Conservation (phyloP, 164 flowering plant species). For the Magnolia officinalis region DNA sequence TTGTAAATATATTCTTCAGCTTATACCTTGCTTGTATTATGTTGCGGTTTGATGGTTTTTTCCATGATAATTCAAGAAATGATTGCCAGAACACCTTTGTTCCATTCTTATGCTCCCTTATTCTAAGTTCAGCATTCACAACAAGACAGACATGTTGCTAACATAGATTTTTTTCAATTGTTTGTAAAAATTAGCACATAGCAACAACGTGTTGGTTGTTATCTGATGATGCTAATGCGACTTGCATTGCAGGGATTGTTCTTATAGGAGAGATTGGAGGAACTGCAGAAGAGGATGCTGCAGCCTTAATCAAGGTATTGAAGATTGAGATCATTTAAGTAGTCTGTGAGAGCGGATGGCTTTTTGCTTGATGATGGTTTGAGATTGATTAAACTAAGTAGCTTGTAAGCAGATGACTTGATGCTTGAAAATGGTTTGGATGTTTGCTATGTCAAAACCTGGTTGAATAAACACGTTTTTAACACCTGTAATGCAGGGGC, state of each 20-base stretch:
- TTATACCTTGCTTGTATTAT: too few relatives aligned
- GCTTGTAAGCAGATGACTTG: background rate
- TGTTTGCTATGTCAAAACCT: background rate
- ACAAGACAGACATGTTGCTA: background rate
- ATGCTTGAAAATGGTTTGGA: background rate
- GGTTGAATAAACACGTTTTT: too few relatives aligned
- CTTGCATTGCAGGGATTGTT: constrained; percentile 62
- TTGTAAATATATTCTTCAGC: too few relatives aligned
- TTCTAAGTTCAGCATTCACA: background rate
- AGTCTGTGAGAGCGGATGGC: background rate
- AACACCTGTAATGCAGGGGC: too few relatives aligned
- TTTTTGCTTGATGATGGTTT: background rate
- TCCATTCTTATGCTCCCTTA: too few relatives aligned
- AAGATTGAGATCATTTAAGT: background rate
- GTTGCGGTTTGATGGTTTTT: too few relatives aligned
- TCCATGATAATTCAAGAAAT: too few relatives aligned
- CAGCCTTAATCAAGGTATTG: constrained; percentile 80
- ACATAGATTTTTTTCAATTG: background rate
- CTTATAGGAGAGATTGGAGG: constrained; percentile 98
- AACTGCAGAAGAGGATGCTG: constrained; percentile 99
- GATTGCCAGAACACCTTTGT: too few relatives aligned
- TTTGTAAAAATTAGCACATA: too few relatives aligned
- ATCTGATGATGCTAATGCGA: background rate
- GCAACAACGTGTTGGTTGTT: background rate
- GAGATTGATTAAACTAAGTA: background rate